A percentile compares a stretch with the other conserved stretches of the same genome.
Evolutionary conservation across 352 stramenopile genomes (phyloP).

Genomic region (Phytophthora sansomeana): DNA sequence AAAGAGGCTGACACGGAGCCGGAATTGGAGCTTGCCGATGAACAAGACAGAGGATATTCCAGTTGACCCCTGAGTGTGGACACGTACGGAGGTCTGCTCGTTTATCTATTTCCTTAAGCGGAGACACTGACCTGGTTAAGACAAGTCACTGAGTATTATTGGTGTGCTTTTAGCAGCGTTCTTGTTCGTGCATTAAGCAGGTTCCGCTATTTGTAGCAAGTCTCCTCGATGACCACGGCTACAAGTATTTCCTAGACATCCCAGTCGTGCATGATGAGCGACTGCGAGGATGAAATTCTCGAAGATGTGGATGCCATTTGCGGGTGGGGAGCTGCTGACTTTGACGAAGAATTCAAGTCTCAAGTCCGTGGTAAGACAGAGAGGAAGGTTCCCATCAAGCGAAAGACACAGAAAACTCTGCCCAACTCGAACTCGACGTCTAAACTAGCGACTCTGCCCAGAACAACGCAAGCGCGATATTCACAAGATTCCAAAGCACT

Average conservation of each 20-base stretch:
- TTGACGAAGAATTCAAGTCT: constrained; percentile 26
- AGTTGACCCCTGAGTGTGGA: constrained; percentile 18
- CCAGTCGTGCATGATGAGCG: background rate
- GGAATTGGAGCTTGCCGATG: constrained; percentile 20
- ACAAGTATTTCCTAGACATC: background rate
- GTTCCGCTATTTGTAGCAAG: constrained; percentile 29
- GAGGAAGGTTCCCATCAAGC: constrained; percentile 1
- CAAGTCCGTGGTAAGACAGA: background rate
- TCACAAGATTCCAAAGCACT: background rate
- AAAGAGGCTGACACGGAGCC: constrained; percentile 30
- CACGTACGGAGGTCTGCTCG: background rate
- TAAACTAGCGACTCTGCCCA: background rate
- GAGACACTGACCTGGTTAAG: constrained; percentile 7
- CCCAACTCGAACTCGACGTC: constrained; percentile 1
- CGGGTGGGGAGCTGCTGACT: constrained; percentile 35
- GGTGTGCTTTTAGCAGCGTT: constrained; percentile 4
- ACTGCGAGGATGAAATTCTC: constrained; percentile 12
- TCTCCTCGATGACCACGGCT: constrained; percentile 4
- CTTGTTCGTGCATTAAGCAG: constrained; percentile 4
- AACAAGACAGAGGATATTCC: constrained; percentile 12
- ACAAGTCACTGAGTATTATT: constrained; percentile 29
- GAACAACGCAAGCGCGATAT: background rate
- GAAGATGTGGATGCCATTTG: constrained; percentile 28
- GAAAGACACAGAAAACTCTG: constrained; percentile 5
- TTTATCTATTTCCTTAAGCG: constrained; percentile 14